Evolutionary conservation across 2,329 filamentous ascomycete genomes (phyloP).

Genomic region (Orbilia javanica): DNA sequence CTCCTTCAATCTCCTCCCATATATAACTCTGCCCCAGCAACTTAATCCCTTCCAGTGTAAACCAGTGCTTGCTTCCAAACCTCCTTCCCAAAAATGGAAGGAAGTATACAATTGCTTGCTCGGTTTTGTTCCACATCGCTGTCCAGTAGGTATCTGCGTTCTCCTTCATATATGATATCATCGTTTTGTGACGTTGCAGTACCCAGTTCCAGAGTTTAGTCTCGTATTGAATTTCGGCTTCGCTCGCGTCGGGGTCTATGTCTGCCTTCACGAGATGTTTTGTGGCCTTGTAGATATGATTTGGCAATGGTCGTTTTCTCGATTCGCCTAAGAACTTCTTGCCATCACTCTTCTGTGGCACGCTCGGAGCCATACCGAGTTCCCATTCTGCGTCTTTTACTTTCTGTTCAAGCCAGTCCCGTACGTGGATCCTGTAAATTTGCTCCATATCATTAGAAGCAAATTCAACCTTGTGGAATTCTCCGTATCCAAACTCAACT

Average conservation of each 20-base stretch:
- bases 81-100: slow-evolving; percentile 27
- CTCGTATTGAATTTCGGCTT: not conserved
- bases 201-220: slow-evolving; percentile 39
- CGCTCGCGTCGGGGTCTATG: not conserved
- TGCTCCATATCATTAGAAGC: slow-evolving; percentile 38
- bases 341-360: slow-evolving; percentile 3
- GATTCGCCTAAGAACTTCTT: not conserved
- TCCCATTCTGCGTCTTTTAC: slow-evolving; percentile 20
- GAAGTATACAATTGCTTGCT: slow-evolving; percentile 36
- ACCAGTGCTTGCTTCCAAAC: slow-evolving; percentile 33
- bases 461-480: slow-evolving; percentile 20
- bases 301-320: not conserved
- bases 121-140: not conserved
- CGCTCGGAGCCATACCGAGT: slow-evolving; percentile 2
- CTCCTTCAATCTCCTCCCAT: slow-evolving; percentile 28
- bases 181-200: slow-evolving; percentile 10
- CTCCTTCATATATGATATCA: slow-evolving; percentile 35
- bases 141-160: slow-evolving; percentile 24
- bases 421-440: slow-evolving; percentile 12
- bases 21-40: slow-evolving; percentile 27
- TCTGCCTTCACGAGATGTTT: not conserved
- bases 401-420: slow-evolving; percentile 33
- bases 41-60: slow-evolving; percentile 33
- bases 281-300: slow-evolving; percentile 15
- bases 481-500: not conserved